These are phyloP conservation scores for Stromatinia cepivora DNA, from an alignment of 2,329 filamentous ascomycete species.

Conservation along the genomic window DNA sequence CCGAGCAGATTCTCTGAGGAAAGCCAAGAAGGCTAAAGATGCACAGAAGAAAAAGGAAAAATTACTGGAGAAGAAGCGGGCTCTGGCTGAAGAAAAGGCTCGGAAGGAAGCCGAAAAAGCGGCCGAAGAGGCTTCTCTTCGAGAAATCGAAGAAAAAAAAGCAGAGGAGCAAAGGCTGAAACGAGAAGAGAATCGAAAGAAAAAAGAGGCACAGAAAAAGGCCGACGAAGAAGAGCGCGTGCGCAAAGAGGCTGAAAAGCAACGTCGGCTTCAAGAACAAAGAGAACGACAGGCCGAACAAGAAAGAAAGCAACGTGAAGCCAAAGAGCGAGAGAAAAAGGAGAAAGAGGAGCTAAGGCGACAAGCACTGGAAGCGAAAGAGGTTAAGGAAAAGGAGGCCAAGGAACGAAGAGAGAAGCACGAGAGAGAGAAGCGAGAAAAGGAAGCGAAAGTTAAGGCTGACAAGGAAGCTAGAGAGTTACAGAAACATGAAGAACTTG, in stretches of 20 bases:
- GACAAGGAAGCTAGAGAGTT: slow-evolving; percentile 52
- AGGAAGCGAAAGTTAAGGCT: slow-evolving; percentile 51
- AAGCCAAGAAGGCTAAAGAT: slow-evolving; percentile 90
- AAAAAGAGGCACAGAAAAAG: slow-evolving; percentile 86
- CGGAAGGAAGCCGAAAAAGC: slow-evolving; percentile 85
- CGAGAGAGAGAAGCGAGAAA: slow-evolving; percentile 59
- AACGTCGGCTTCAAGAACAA: slow-evolving; percentile 77
- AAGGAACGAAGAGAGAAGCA: slow-evolving; percentile 59
- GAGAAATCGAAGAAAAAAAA: slow-evolving; percentile 75
- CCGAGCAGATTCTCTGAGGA: slow-evolving; percentile 71
- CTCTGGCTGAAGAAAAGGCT: slow-evolving; percentile 86
- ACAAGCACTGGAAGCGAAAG: slow-evolving; percentile 74
- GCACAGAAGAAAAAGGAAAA: slow-evolving; percentile 96
- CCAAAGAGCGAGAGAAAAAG: slow-evolving; percentile 79
- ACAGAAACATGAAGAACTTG: slow-evolving; percentile 48
- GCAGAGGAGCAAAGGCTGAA: slow-evolving; percentile 77
- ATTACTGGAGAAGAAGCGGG: slow-evolving; percentile 83
- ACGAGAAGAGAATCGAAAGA: slow-evolving; percentile 87
- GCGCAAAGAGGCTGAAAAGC: slow-evolving; percentile 82
- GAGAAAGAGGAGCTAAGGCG: slow-evolving; percentile 79
- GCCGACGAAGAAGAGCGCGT: slow-evolving; percentile 85
- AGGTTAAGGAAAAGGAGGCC: slow-evolving; percentile 61
- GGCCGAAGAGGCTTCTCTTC: slow-evolving; percentile 76
- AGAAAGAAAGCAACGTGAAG: slow-evolving; percentile 80
- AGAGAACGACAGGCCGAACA: slow-evolving; percentile 81